Percentiles rank a stretch among this genome's conserved stretches.
Evolutionary conservation across 2,329 filamentous ascomycete genomes (phyloP).

Genomic region (Cercospora citrullina): DNA sequence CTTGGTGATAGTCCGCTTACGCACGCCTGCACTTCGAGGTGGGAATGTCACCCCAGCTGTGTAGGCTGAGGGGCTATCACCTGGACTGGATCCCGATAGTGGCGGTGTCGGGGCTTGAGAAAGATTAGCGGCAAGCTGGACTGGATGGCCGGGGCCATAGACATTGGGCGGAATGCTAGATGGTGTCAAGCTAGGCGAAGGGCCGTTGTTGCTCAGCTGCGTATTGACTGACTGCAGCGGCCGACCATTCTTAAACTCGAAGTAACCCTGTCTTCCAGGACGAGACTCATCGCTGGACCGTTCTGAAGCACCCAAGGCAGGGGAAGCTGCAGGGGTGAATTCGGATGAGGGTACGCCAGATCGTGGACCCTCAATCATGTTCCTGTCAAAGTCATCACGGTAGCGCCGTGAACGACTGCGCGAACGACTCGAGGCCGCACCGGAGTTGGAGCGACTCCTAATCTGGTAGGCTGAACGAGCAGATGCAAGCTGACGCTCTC

Average conservation of each 20-base stretch:
- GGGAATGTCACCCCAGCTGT: slow-evolving; percentile 35
- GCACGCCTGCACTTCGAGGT: slow-evolving; percentile 39
- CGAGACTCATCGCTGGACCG: slow-evolving; percentile 21
- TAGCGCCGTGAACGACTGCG: slow-evolving; percentile 53
- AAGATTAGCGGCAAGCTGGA: slow-evolving; percentile 43
- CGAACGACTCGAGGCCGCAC: slow-evolving; percentile 53
- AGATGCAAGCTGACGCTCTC: slow-evolving; percentile 25
- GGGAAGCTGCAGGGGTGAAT: slow-evolving; percentile 23
- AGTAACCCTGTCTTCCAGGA: slow-evolving; percentile 28
- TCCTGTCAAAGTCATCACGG: slow-evolving; percentile 54
- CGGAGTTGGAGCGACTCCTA: slow-evolving; percentile 57
- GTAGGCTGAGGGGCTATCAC: slow-evolving; percentile 37
- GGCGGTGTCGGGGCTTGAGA: slow-evolving; percentile 57
- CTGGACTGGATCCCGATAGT: slow-evolving; percentile 44
- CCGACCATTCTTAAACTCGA: slow-evolving; percentile 30
- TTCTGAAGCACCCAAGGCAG: slow-evolving; percentile 19
- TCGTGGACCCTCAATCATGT: slow-evolving; percentile 50
- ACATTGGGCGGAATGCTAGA: slow-evolving; percentile 26
- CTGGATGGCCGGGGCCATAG: slow-evolving; percentile 25
- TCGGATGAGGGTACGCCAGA: slow-evolving; percentile 34
- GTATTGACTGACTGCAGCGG: slow-evolving; percentile 6
- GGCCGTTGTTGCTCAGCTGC: slow-evolving; percentile 8
- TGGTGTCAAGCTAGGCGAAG: slow-evolving; percentile 20
- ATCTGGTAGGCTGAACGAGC: slow-evolving; percentile 16
- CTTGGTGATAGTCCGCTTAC: slow-evolving; percentile 62